A percentile compares a stretch with the other conserved stretches of the same genome.
Evolutionary conservation across 1,284 basidiomycete species (phyloP).

Genomic region (Tilletia horrida): DNA sequence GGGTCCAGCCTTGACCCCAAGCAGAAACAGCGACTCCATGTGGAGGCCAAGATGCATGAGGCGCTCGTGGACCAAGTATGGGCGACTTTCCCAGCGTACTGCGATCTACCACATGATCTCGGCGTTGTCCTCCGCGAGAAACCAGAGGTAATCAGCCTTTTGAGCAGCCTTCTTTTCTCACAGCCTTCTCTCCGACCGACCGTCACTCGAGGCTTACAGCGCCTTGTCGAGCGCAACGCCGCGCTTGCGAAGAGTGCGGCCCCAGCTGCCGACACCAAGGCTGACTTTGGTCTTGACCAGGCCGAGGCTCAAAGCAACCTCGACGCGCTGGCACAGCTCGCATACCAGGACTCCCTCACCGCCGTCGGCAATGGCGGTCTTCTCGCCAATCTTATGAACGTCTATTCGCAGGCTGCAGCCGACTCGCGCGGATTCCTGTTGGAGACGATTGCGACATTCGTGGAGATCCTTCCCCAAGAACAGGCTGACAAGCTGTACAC

Average conservation of each 20-base stretch:
- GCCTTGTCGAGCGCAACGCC: conserved; percentile 73
- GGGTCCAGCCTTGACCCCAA: conserved; percentile 68
- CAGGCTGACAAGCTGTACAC: conserved; percentile 73
- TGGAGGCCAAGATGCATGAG: conserved; percentile 90
- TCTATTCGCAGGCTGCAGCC: conserved; percentile 78
- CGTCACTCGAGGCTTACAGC: conserved; percentile 75
- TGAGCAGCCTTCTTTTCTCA: conserved; percentile 84
- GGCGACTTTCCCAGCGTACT: conserved; percentile 66
- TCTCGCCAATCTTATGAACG: conserved; percentile 90
- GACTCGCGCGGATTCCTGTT: conserved; percentile 80
- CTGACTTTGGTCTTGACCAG: conserved; percentile 61
- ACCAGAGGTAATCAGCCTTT: conserved; percentile 59
- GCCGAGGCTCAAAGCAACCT: conserved; percentile 70
- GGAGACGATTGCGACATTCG: conserved; percentile 82
- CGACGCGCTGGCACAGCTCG: conserved; percentile 70
- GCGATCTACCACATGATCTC: conserved; percentile 80
- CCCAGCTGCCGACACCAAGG: conserved; percentile 58
- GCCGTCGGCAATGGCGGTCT: conserved; percentile 57
- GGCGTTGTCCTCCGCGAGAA: conserved; percentile 35
- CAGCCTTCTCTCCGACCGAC: conserved; percentile 78
- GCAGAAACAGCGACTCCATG: conserved; percentile 30
- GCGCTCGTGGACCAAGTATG: conserved; percentile 89
- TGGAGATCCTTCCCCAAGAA: conserved; percentile 64
- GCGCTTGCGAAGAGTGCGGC: conserved; percentile 58
- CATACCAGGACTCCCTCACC: conserved; percentile 62